These are phyloP conservation scores for Zygosaccharomyces gambellarensis DNA, from an alignment of 805 yeast species.

Conservation along the genomic window DNA sequence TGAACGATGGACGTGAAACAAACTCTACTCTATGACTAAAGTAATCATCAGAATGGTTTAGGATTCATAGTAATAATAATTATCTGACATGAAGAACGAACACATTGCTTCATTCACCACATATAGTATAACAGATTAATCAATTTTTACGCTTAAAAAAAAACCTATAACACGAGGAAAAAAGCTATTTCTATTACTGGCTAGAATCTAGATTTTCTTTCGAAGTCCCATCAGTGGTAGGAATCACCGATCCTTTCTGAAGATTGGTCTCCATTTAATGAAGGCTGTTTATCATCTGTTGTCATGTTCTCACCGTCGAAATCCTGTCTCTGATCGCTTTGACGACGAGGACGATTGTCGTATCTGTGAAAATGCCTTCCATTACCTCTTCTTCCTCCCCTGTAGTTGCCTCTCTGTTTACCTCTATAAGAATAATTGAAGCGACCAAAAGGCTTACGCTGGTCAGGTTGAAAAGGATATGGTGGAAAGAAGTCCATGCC, in stretches of 20 bases:
- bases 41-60: not conserved
- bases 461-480: conserved; percentile 1
- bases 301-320: not conserved
- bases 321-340: not conserved
- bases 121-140: not conserved
- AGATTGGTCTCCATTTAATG: not conserved
- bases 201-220: no score
- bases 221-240: no score
- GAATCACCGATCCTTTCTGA: not conserved
- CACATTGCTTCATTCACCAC: no score
- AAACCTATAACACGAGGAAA: no score
- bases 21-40: not conserved
- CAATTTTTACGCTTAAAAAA: not conserved
- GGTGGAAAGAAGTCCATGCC: conserved; percentile 8
- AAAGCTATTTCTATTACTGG: no score
- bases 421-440: conserved; percentile 17
- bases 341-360: not conserved
- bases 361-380: not conserved
- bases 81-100: not conserved
- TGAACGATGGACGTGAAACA: not conserved
- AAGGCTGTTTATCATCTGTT: not conserved
- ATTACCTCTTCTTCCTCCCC: conserved; percentile 13
- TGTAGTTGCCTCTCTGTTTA: conserved; percentile 18
- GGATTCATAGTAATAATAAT: not conserved
- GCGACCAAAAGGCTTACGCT: conserved; percentile 4